These are phyloP conservation scores for Lablab purpureus DNA, from an alignment of 306 rosid species.

Conservation along the genomic window DNA sequence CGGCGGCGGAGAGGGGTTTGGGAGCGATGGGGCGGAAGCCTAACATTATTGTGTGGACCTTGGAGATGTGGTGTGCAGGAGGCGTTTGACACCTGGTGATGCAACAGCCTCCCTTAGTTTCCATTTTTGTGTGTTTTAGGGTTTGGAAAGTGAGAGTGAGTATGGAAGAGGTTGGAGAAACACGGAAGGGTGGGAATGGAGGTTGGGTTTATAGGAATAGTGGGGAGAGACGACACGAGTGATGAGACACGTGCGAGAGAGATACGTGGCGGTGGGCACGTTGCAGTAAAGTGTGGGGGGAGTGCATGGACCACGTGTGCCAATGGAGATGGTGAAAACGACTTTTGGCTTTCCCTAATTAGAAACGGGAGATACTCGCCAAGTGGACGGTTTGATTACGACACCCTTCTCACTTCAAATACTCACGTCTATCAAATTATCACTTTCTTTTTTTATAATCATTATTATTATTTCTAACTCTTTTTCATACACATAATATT, in stretches of 20 bases:
- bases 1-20: slow-evolving; percentile 57
- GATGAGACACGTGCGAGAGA: slow-evolving; percentile 50
- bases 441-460: too few species aligned
- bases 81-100: slow-evolving; percentile 55
- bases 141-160: neutral
- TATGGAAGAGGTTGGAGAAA: neutral
- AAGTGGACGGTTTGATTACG: slow-evolving; percentile 51
- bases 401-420: neutral
- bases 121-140: slow-evolving; percentile 40
- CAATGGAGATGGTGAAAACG: neutral
- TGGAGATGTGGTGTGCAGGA: slow-evolving; percentile 52
- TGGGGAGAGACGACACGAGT: slow-evolving; percentile 16
- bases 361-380: slow-evolving; percentile 28
- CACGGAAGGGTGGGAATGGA: neutral
- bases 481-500: too few species aligned
- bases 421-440: too few species aligned
- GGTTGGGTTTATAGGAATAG: slow-evolving; percentile 43
- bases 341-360: slow-evolving; percentile 25
- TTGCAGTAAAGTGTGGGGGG: neutral
- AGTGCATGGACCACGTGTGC: slow-evolving; percentile 45
- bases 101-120: slow-evolving; percentile 69
- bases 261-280: slow-evolving; percentile 21
- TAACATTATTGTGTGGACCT: slow-evolving; percentile 66
- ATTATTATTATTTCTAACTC: too few species aligned
- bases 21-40: slow-evolving; percentile 82